Evolutionary conservation across 345 rosid genomes (phyloP), one percentile per base, ranked within the genome.

Genomic region (Luvunga scandens): DNA sequence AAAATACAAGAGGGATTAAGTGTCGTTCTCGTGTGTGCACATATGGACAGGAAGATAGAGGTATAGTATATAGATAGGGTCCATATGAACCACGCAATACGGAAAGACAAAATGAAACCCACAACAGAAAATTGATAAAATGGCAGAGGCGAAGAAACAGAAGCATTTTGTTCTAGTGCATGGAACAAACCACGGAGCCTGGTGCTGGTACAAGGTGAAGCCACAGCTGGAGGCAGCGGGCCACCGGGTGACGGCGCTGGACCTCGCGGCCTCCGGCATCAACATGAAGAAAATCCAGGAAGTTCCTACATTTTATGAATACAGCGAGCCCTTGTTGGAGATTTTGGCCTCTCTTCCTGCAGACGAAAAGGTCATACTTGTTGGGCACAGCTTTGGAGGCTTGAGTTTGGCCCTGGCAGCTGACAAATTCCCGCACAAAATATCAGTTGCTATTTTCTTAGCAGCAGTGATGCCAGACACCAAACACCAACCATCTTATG

Each of bases 171-270:
- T 91, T 38, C 80, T 89, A 28, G 89, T 89, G 28, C 91, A 92
- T 79, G 92, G 97, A 4, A 59, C 88, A 1, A 79, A 86, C 81
- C 91, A 89, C 16, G 94, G 93, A 1, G 91, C 85, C 1, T 91
- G 94, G 94, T 45, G 84, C 65, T 89, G 94, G 97, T 83, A 83
- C 89, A 91, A 88, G 89, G 53, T 92, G 55, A 91, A 89, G 77
- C 88, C 91, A n/a, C n/a, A n/a, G n/a, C n/a, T n/a, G n/a, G n/a
- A n/a, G n/a, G n/a, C n/a, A n/a, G n/a, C n/a, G n/a, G n/a, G n/a
- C n/a, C n/a, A n/a, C n/a, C n/a, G n/a, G n/a, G n/a, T n/a, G n/a
- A n/a, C n/a, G n/a, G n/a, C n/a, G 4, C 79, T 86, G 0, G 84
- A 50, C 13, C 48, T 39, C 6, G 14, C 14, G 13, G 48, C 48